Evolutionary conservation across 352 stramenopile genomes (phyloP).

Genomic region (Globisporangium megalacanthum): DNA sequence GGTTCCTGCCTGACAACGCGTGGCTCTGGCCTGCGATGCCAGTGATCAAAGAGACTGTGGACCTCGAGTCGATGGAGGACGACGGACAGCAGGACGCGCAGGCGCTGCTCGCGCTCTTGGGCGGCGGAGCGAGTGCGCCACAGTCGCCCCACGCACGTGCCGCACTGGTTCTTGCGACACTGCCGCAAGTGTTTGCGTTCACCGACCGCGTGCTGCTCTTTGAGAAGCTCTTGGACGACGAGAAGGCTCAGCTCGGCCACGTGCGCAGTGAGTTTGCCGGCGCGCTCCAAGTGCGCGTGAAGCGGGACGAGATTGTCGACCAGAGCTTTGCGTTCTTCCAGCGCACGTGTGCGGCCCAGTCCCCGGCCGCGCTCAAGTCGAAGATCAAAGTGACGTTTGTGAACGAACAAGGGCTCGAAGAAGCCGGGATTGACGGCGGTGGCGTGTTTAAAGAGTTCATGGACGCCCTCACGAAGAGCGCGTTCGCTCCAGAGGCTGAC

Average conservation of each 20-base stretch:
- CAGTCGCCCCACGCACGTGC: slow-evolving; percentile 30
- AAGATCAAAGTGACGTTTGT: slow-evolving; percentile 90
- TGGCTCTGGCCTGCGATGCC: slow-evolving; percentile 78
- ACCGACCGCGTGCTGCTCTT: slow-evolving; percentile 71
- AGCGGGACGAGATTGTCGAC: slow-evolving; percentile 84
- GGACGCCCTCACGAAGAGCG: slow-evolving; percentile 83
- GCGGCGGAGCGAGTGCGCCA: slow-evolving; percentile 12
- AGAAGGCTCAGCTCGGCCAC: slow-evolving; percentile 39
- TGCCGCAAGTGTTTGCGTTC: slow-evolving; percentile 81
- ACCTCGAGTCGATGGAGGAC: slow-evolving; percentile 61
- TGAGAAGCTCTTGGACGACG: slow-evolving; percentile 58
- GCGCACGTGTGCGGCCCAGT: slow-evolving; percentile 38
- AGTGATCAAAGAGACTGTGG: slow-evolving; percentile 52
- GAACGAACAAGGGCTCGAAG: slow-evolving; percentile 92
- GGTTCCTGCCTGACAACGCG: slow-evolving; percentile 32
- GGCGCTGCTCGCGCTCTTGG: slow-evolving; percentile 44
- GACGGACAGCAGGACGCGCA: slow-evolving; percentile 34
- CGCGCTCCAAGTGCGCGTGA: slow-evolving; percentile 54
- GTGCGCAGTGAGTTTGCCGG: slow-evolving; percentile 55
- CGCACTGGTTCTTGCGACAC: slow-evolving; percentile 58
- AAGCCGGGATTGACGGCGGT: slow-evolving; percentile 95
- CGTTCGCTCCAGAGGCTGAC: slow-evolving; percentile 80
- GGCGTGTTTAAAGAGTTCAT: slow-evolving; percentile 98
- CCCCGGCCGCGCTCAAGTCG: slow-evolving; percentile 74
- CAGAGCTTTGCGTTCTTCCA: slow-evolving; percentile 87